phyloP scores from a whole-genome alignment of 805 yeast species.

The Ogataea glucozyma region DNA sequence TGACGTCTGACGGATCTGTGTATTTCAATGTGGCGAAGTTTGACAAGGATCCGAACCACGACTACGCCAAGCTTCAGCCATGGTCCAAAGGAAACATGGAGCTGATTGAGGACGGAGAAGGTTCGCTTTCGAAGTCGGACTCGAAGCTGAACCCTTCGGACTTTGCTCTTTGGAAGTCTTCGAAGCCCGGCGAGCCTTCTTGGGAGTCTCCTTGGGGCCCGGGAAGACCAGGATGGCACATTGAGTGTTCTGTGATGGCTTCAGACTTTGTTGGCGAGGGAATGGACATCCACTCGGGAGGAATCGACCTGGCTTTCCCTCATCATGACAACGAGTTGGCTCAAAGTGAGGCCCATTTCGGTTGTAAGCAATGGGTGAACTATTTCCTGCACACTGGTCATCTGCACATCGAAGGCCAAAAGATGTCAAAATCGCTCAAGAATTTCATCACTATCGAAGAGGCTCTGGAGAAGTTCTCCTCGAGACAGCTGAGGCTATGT shows the following conservation, averaged over 20 bases:
- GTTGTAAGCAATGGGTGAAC: slow-evolving; percentile 92
- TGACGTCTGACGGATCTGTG: slow-evolving; percentile 87
- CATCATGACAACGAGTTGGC: slow-evolving; percentile 99
- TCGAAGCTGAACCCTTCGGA: slow-evolving; percentile 78
- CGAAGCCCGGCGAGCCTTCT: slow-evolving; percentile 95
- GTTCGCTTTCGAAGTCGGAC: slow-evolving; percentile 58
- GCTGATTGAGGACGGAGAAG: slow-evolving; percentile 92
- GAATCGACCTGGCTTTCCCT: slow-evolving; percentile 96
- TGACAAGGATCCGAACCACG: slow-evolving; percentile 70
- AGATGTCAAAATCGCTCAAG: slow-evolving; percentile 93
- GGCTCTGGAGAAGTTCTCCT: slow-evolving; percentile 67
- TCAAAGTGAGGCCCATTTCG: slow-evolving; percentile 91
- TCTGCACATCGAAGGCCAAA: slow-evolving; percentile 96
- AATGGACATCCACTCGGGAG: slow-evolving; percentile 96
- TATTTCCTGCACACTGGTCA: slow-evolving; percentile 97
- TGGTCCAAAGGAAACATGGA: slow-evolving; percentile 93
- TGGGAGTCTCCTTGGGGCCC: slow-evolving; percentile 97
- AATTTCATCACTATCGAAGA: slow-evolving; percentile 94
- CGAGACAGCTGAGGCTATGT: slow-evolving; percentile 86
- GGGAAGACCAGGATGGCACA: slow-evolving; percentile 99
- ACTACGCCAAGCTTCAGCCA: slow-evolving; percentile 94
- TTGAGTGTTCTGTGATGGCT: slow-evolving; percentile 99
- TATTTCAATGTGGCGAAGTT: slow-evolving; percentile 88
- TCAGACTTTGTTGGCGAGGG: slow-evolving; percentile 77
- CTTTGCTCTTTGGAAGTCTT: slow-evolving; percentile 95